Conservation (phyloP, 306 rosid species). For the Castanopsis chinensis region DNA sequence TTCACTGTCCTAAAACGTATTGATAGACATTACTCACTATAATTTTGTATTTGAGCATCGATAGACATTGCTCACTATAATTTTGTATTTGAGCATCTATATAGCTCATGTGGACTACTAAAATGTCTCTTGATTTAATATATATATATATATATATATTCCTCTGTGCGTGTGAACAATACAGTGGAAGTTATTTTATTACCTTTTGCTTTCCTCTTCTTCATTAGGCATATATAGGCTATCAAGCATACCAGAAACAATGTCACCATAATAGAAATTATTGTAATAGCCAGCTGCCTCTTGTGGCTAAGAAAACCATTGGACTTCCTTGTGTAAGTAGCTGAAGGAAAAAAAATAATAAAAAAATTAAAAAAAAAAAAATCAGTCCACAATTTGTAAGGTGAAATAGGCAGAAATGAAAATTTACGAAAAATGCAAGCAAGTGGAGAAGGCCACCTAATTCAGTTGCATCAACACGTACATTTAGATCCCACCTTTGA, state of each 20-base stretch:
- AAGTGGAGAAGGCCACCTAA: neutral
- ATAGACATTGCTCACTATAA: too few relatives aligned
- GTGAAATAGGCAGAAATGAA: neutral
- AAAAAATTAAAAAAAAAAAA: neutral
- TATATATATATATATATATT: too few relatives aligned
- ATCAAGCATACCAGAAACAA: neutral
- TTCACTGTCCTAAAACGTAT: too few relatives aligned
- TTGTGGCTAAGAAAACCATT: too few relatives aligned
- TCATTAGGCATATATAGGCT: neutral
- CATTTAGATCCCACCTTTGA: constrained; percentile 11
- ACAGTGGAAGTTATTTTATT: too few relatives aligned
- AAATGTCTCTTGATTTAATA: too few relatives aligned
- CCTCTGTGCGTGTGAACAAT: too few relatives aligned
- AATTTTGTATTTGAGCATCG: too few relatives aligned
- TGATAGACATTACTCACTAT: too few relatives aligned
- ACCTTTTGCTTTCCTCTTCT: neutral
- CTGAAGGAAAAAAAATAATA: neutral
- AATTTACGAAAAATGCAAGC: neutral
- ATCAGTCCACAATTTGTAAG: neutral
- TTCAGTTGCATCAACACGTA: constrained; percentile 22
- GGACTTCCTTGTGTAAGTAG: neutral
- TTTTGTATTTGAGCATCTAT: too few relatives aligned
- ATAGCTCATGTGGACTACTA: too few relatives aligned
- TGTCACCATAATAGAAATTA: neutral
- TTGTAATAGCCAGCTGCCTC: neutral